A percentile compares a stretch with the other conserved stretches of the same genome.
Conservation (phyloP, 495 filamentous ascomycete genomes). For the Penicillium waksmanii region DNA sequence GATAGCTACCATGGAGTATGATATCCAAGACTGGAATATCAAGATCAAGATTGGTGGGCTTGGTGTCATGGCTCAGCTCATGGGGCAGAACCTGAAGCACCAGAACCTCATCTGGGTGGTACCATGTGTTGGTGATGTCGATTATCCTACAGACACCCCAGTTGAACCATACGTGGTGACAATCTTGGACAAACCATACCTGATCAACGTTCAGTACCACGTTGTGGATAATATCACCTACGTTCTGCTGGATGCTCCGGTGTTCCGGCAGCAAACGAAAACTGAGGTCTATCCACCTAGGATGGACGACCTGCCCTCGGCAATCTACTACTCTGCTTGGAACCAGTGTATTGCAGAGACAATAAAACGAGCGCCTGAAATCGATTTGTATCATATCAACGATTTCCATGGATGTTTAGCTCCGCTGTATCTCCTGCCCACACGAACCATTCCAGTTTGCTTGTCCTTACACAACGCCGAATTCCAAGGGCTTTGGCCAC, state of each 20-base stretch:
- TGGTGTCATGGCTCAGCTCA: conserved; percentile 68
- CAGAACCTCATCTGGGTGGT: conserved; percentile 73
- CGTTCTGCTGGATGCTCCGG: conserved; percentile 67
- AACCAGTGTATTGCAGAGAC: conserved; percentile 67
- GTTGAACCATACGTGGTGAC: conserved; percentile 64
- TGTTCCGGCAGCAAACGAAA: conserved; percentile 69
- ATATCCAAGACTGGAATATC: conserved; percentile 69
- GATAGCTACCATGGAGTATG: conserved; percentile 73
- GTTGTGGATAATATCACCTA: conserved; percentile 67
- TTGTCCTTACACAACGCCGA: conserved; percentile 68
- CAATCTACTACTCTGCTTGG: conserved; percentile 71
- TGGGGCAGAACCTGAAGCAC: conserved; percentile 66
- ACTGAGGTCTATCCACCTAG: conserved; percentile 67
- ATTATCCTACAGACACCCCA: conserved; percentile 61
- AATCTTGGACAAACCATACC: conserved; percentile 61
- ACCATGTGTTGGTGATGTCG: conserved; percentile 66
- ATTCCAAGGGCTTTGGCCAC: conserved; percentile 73
- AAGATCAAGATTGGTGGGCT: conserved; percentile 74
- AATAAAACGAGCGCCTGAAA: conserved; percentile 53
- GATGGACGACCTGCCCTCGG: conserved; percentile 71
- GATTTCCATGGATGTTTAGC: conserved; percentile 74
- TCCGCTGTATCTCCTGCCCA: conserved; percentile 64
- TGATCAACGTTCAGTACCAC: conserved; percentile 68
- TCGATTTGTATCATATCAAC: conserved; percentile 78
- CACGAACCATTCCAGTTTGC: conserved; percentile 58